These are phyloP conservation scores for Backusella psychrophila DNA, from an alignment of 192 early-diverging fungal genomes.

Conservation along the genomic window DNA sequence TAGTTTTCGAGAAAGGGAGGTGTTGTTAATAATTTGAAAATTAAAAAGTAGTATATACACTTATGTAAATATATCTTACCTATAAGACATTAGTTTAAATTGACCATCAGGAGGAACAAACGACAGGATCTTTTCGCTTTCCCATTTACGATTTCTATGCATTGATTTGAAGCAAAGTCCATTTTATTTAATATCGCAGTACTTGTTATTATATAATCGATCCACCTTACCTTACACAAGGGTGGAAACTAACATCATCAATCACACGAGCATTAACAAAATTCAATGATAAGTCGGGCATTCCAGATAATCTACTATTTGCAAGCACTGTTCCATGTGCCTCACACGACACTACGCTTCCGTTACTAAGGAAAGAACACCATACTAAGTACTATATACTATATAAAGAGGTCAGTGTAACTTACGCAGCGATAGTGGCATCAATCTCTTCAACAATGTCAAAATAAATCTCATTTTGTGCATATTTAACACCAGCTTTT, in stretches of 20 bases:
- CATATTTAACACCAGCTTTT: slow-evolving; percentile 80
- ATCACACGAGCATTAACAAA: slow-evolving; percentile 69
- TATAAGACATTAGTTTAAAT: slow-evolving; percentile 86
- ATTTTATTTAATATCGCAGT: no score
- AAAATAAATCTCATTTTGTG: slow-evolving; percentile 92
- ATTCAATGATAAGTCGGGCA: slow-evolving; percentile 84
- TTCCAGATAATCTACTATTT: slow-evolving; percentile 78
- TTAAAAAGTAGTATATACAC: background rate
- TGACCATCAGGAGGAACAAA: slow-evolving; percentile 95
- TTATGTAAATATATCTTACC: slow-evolving; percentile 30
- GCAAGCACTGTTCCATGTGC: slow-evolving; percentile 79
- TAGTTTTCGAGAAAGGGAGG: background rate
- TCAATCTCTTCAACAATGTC: slow-evolving; percentile 91
- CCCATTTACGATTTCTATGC: slow-evolving; percentile 65
- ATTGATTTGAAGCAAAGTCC: background rate
- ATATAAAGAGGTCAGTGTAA: background rate
- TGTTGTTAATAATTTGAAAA: background rate
- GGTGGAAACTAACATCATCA: slow-evolving; percentile 88
- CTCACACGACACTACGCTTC: slow-evolving; percentile 70
- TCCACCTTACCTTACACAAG: slow-evolving; percentile 66
- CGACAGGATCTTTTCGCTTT: slow-evolving; percentile 72
- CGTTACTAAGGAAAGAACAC: slow-evolving; percentile 38
- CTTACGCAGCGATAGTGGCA: slow-evolving; percentile 72
- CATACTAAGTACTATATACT: background rate
- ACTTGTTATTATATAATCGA: background rate